A percentile compares a stretch with the other conserved stretches of the same genome.
These are phyloP conservation scores for Colletotrichum caudatum DNA, from an alignment of 2,329 filamentous ascomycete genomes.

Conservation along the genomic window DNA sequence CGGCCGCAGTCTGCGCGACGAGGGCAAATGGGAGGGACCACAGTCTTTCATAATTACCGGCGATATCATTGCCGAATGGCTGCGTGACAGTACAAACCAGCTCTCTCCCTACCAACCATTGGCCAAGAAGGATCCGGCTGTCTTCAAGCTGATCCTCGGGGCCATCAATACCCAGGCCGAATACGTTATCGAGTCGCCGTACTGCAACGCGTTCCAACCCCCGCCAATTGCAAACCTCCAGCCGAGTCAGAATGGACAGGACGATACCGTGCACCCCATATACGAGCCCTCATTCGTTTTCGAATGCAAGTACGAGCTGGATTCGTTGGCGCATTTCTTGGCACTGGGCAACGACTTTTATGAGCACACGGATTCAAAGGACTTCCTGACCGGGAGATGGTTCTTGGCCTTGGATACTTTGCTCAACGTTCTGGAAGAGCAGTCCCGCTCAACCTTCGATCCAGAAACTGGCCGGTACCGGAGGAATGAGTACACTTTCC, in stretches of 20 bases:
- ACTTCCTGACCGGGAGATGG: conserved; percentile 85
- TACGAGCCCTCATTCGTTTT: conserved; percentile 91
- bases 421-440: conserved; percentile 79
- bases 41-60: conserved; percentile 96
- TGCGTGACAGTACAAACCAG: conserved; percentile 94
- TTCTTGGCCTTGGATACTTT: conserved; percentile 80
- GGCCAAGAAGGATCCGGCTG: conserved; percentile 81
- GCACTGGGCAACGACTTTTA: conserved; percentile 88
- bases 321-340: conserved; percentile 93
- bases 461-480: conserved; percentile 71
- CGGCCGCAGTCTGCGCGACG: conserved; percentile 55
- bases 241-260: conserved; percentile 81
- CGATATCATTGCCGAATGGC: conserved; percentile 93
- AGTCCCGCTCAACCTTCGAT: conserved; percentile 86
- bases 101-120: conserved; percentile 89
- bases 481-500: conserved; percentile 88
- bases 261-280: conserved; percentile 84
- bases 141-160: conserved; percentile 85
- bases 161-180: conserved; percentile 97
- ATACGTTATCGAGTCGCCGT: conserved; percentile 93
- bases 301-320: conserved; percentile 99
- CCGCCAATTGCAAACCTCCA: conserved; percentile 83
- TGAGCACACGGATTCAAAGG: conserved; percentile 79
- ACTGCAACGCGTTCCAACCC: conserved; percentile 98
- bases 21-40: conserved; percentile 80